Evolutionary conservation across 208 protist species (phyloP).

Genomic region (Naegleria fowleri): DNA sequence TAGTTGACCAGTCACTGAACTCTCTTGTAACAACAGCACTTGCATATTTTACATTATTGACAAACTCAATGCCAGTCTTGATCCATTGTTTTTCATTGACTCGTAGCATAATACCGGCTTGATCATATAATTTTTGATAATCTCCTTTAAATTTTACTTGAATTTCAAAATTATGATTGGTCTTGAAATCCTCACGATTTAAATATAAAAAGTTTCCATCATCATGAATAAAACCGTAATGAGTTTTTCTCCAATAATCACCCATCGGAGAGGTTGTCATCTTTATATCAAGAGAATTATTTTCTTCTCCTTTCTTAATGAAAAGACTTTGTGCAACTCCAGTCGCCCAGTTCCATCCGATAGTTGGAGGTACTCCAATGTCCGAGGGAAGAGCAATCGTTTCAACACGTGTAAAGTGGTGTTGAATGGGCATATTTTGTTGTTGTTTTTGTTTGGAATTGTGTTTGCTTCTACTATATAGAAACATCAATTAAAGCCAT

Average conservation of each 20-base stretch:
- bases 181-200: background rate
- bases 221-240: slow-evolving; percentile 5
- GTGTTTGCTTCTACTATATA: no score
- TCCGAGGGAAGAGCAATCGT: no score
- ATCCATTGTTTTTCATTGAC: background rate
- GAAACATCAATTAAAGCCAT: no score
- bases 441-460: no score
- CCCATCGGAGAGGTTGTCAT: background rate
- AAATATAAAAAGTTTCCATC: slow-evolving; percentile 8
- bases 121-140: slow-evolving; percentile 24
- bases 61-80: slow-evolving; percentile 18
- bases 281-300: background rate
- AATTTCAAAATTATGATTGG: background rate
- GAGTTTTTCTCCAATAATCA: slow-evolving; percentile 11
- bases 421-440: no score
- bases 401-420: no score
- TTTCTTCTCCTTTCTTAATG: background rate
- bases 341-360: background rate
- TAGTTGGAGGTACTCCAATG: no score
- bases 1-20: background rate
- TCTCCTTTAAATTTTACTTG: background rate
- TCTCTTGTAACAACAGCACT: slow-evolving; percentile 13
- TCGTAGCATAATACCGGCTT: background rate
- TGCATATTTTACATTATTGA: background rate
- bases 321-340: background rate